Conservation (phyloP, 1,139 yeast genomes). For the Taphrina populina region DNA sequence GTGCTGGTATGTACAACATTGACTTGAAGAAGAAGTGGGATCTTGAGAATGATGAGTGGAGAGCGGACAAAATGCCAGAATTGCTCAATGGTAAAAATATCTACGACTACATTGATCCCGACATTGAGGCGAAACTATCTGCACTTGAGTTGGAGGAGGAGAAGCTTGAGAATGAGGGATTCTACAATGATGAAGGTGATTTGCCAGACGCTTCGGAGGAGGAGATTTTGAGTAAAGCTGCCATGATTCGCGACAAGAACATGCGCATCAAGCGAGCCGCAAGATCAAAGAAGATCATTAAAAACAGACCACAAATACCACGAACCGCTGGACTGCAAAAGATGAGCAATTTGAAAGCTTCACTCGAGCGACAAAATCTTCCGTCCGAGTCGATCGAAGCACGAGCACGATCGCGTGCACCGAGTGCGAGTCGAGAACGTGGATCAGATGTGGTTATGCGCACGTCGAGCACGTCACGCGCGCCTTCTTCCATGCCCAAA, state of each 20-base stretch:
- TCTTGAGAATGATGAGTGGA: slow-evolving; percentile 96
- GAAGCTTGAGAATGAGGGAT: slow-evolving; percentile 86
- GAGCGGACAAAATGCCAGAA: slow-evolving; percentile 96
- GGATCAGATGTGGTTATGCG: slow-evolving; percentile 77
- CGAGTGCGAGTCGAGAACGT: slow-evolving; percentile 49
- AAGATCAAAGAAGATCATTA: slow-evolving; percentile 75
- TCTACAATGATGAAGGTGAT: slow-evolving; percentile 80
- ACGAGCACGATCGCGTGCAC: slow-evolving; percentile 48
- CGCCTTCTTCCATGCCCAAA: slow-evolving; percentile 52
- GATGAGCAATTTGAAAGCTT: slow-evolving; percentile 76
- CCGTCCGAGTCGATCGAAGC: slow-evolving; percentile 63
- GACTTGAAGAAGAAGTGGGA: slow-evolving; percentile 78
- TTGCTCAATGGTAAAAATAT: slow-evolving; percentile 93
- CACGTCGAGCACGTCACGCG: slow-evolving; percentile 51
- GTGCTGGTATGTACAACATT: slow-evolving; percentile 96
- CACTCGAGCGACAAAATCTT: slow-evolving; percentile 85
- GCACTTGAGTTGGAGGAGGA: slow-evolving; percentile 98
- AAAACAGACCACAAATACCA: slow-evolving; percentile 84
- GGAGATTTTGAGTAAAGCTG: slow-evolving; percentile 79
- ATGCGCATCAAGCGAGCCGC: slow-evolving; percentile 88
- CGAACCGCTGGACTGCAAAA: slow-evolving; percentile 82
- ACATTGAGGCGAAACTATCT: slow-evolving; percentile 85
- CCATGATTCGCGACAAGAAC: slow-evolving; percentile 93
- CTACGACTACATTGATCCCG: slow-evolving; percentile 95
- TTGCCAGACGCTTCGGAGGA: slow-evolving; percentile 56